Conservation (phyloP, 495 filamentous ascomycete genomes). For the Podospora anserina region DNA sequence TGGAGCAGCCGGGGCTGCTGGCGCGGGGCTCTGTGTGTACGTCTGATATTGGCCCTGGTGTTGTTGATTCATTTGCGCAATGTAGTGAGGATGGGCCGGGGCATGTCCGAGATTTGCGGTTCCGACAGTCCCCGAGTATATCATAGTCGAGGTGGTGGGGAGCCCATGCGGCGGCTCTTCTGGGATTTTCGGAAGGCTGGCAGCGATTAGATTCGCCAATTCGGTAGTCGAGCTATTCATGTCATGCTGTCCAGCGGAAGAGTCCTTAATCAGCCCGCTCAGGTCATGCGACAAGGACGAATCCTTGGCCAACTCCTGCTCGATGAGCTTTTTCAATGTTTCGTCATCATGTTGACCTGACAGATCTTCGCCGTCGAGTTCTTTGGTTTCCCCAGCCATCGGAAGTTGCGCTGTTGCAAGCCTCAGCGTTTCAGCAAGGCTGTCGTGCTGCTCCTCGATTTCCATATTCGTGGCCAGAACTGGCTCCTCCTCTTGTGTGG, state of each 20-base stretch:
- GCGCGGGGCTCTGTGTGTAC: conserved; percentile 19
- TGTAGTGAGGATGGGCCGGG: conserved; percentile 23
- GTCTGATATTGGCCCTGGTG: conserved; percentile 22
- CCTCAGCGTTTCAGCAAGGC: conserved; percentile 30
- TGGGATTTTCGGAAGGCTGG: conserved; percentile 22
- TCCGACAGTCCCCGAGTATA: conserved; percentile 15
- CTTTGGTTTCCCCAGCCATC: conserved; percentile 15
- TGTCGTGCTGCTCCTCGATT: conserved; percentile 30
- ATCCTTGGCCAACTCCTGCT: conserved; percentile 26
- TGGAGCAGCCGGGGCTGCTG: not conserved
- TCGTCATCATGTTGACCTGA: conserved; percentile 10
- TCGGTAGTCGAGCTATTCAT: conserved; percentile 17
- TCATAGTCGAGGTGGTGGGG: conserved; percentile 12
- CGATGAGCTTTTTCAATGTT: conserved; percentile 28
- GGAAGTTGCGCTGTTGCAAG: conserved; percentile 24
- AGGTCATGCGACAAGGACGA: not conserved
- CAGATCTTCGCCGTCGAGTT: conserved; percentile 8
- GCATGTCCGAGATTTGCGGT: not conserved
- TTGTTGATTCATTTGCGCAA: conserved; percentile 18
- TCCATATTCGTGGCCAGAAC: conserved; percentile 14
- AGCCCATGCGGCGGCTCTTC: conserved; percentile 21
- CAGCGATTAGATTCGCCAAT: conserved; percentile 29
- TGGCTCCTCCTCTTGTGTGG: conserved; percentile 32
- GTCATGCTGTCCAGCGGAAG: conserved; percentile 7
- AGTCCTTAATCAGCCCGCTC: conserved; percentile 10